Evolutionary conservation across 1,284 basidiomycete genomes (phyloP).

Genomic region (Cutaneotrichosporon sp.): DNA sequence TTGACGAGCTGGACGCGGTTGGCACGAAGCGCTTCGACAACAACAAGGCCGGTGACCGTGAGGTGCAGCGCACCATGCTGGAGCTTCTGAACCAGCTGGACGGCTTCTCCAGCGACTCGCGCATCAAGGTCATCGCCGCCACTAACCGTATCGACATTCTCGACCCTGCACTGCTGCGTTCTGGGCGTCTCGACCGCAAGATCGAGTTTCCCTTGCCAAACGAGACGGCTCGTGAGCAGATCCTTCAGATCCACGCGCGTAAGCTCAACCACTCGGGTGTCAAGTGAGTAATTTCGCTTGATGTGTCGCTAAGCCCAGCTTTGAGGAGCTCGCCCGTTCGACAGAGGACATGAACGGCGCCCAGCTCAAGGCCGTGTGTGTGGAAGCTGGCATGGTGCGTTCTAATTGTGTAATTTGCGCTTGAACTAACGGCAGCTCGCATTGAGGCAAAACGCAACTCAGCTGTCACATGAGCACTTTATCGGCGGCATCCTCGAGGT

Average conservation of each 20-base stretch:
- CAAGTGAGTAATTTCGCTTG: conserved; percentile 53
- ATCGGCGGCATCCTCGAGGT: conserved; percentile 85
- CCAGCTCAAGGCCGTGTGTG: conserved; percentile 79
- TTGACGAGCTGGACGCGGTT: conserved; percentile 97
- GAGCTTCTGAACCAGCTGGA: conserved; percentile 90
- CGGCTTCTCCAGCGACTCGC: conserved; percentile 82
- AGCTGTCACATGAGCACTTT: conserved; percentile 89
- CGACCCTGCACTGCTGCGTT: conserved; percentile 72
- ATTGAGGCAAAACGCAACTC: conserved; percentile 86
- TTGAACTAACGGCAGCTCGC: conserved; percentile 29
- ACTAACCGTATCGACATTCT: conserved; percentile 99
- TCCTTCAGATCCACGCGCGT: conserved; percentile 78
- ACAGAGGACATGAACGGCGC: conserved; percentile 74
- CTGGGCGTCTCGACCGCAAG: conserved; percentile 73
- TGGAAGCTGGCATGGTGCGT: conserved; percentile 86
- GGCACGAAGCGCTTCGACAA: conserved; percentile 99
- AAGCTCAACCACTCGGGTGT: conserved; percentile 73
- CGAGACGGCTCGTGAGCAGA: conserved; percentile 69
- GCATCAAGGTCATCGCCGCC: conserved; percentile 99
- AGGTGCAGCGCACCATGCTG: conserved; percentile 99
- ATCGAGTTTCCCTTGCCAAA: conserved; percentile 78
- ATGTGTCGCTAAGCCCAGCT: conserved; percentile 44
- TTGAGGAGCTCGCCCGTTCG: conserved; percentile 69
- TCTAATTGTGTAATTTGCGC: conserved; percentile 17
- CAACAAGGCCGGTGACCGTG: conserved; percentile 94